A percentile compares a stretch with the other conserved stretches of the same genome.
Evolutionary conservation across 208 protist species (phyloP).

Genomic region (Acanthamoeba quina): DNA sequence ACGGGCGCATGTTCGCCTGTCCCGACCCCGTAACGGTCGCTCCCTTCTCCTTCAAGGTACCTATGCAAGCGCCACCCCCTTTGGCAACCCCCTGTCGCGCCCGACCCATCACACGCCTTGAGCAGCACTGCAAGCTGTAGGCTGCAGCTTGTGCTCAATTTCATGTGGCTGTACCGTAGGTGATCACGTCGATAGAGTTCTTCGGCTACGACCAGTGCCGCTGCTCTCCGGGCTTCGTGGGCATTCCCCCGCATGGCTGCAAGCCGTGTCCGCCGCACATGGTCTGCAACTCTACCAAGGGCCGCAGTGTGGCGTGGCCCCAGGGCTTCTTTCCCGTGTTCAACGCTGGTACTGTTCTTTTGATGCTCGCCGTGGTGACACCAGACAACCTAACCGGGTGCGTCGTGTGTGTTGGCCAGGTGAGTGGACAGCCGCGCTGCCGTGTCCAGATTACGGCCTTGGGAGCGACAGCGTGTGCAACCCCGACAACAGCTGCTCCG

Average conservation of each 20-base stretch:
- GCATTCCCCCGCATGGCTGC: background rate
- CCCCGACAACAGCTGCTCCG: background rate
- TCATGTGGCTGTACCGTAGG: background rate
- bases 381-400: background rate
- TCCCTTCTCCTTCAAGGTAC: background rate
- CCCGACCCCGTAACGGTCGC: background rate
- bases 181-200: background rate
- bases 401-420: background rate
- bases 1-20: background rate
- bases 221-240: background rate
- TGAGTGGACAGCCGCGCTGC: background rate
- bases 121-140: too few species aligned
- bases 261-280: background rate
- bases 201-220: background rate
- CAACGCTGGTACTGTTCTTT: background rate
- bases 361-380: too few species aligned
- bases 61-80: background rate
- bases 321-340: slow-evolving; percentile 12
- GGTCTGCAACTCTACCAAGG: background rate
- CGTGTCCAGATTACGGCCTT: background rate
- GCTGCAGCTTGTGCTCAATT: background rate
- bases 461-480: background rate
- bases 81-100: too few species aligned
- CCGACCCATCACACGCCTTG: background rate
- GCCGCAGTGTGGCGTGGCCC: background rate